Base-by-base conservation (phyloP, 1,284 basidiomycete species). In the Apiotrichum mycotoxinovorans region DNA sequence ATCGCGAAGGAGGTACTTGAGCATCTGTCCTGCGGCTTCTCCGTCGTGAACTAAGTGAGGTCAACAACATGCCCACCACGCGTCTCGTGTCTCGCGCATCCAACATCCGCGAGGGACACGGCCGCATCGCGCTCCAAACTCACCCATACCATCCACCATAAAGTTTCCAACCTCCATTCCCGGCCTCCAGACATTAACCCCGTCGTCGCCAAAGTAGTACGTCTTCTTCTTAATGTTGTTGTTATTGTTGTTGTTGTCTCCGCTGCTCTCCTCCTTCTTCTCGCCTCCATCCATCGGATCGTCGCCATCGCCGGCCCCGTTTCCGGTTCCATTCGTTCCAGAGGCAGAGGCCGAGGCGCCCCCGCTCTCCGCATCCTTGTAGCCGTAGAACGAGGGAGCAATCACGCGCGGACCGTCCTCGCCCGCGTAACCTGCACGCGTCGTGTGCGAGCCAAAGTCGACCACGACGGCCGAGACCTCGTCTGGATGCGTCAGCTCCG, bases 401-500 rank as follows among this genome's bases (percentile, higher is more conserved):
- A 98, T 85, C 26, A 89, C 87, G 76, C 93, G 92, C 30, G 96
- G 96, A 17, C 89, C 85, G 72, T 99, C 96, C 77, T 98, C 95
- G 50, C 96, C 96, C 18, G 96, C 95, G 75, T 95, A 96, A 47
- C 96, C 96, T 23, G 91, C 92, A 70, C 95, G 87, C 58, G 93
- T 81, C 20, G 91, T 88, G 47, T 89, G 88, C 38, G 89, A 83
- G 47, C 96, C 96, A 70, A 97, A 88, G 79, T 98, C 96, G 54
- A 98, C 80, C 38, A 98, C 96, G 54, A 98, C 81, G 23, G 95
- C 96, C 50, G 92, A 90, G 46, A 98, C 93, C 60, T 78, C 75
- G 62, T 78, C 76, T 78, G 58, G n/a, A n/a, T 0, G 34, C 27
- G 48, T 58, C 15, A 54, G 49, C 52, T 35, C 9, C 54, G 49